phyloP scores from a whole-genome alignment of 164 flowering plant genomes.

The Buxus sempervirens region DNA sequence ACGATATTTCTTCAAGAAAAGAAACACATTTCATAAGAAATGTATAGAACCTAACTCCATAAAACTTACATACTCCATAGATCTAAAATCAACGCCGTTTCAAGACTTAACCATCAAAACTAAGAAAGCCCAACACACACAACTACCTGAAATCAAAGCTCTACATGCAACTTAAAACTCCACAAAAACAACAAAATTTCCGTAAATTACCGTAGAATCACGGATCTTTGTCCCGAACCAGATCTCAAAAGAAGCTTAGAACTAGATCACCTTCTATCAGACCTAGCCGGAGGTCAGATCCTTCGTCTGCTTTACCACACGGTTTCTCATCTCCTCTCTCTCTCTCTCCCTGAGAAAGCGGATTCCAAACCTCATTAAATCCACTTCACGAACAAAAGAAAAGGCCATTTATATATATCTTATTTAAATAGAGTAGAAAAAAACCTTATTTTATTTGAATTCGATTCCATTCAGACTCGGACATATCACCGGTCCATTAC shows the following conservation, averaged over 20 bases:
- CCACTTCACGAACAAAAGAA: conserved; percentile 6
- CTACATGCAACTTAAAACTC: not conserved
- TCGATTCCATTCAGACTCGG: not conserved
- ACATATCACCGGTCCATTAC: not conserved
- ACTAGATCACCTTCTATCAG: not conserved
- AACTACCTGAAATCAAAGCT: no score
- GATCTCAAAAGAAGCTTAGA: conserved; percentile 2
- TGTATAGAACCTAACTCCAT: no score
- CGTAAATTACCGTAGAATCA: not conserved
- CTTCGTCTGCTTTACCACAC: conserved; percentile 9
- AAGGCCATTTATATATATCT: not conserved
- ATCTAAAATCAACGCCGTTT: no score
- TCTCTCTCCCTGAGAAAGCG: conserved; percentile 9
- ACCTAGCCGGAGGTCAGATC: conserved; percentile 2
- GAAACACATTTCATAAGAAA: no score
- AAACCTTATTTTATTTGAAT: no score
- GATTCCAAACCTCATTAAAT: conserved; percentile 22
- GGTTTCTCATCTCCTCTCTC: conserved; percentile 3
- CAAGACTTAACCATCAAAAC: no score
- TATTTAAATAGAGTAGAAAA: no score
- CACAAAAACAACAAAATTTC: not conserved
- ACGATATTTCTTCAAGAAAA: no score
- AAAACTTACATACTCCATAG: no score
- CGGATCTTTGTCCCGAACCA: conserved; percentile 2
- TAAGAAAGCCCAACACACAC: no score